These are phyloP conservation scores for Scytalidium lignicola DNA, from an alignment of 2,329 filamentous ascomycete genomes.

Conservation along the genomic window DNA sequence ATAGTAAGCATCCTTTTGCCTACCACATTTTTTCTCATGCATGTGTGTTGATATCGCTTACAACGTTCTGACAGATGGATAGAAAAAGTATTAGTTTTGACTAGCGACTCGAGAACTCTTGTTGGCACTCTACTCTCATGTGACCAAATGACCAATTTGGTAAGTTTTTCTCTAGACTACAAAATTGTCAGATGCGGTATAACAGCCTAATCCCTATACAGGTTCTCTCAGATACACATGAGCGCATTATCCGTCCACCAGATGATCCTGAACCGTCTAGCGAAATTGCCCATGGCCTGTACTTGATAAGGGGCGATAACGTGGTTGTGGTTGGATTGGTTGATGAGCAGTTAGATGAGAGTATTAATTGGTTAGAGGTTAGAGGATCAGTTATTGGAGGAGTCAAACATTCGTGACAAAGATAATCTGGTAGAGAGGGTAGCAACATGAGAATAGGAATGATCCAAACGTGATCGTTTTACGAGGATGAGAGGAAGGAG, in stretches of 20 bases:
- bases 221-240: constrained; percentile 77
- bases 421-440: not conserved
- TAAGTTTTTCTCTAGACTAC: constrained; percentile 28
- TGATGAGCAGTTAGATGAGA: constrained; percentile 81
- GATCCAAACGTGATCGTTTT: too few relatives aligned
- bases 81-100: constrained; percentile 93
- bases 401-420: constrained; percentile 64
- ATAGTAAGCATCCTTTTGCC: constrained; percentile 30
- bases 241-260: constrained; percentile 81
- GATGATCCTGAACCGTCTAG: constrained; percentile 79
- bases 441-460: not conserved
- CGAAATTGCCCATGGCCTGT: constrained; percentile 79
- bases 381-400: constrained; percentile 77
- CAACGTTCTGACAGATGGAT: constrained; percentile 30
- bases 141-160: constrained; percentile 88
- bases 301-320: constrained; percentile 90
- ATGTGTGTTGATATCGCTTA: constrained; percentile 21
- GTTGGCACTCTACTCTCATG: constrained; percentile 78
- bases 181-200: not conserved
- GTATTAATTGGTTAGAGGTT: constrained; percentile 91
- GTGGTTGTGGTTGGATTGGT: constrained; percentile 86
- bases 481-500: too few relatives aligned
- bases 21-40: constrained; percentile 1
- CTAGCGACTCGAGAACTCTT: constrained; percentile 83
- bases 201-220: constrained; percentile 24